These are phyloP conservation scores for Schizosaccharomyces pombe DNA, from an alignment of 805 yeast genomes.

Conservation along the genomic window ASM294v3 CU329670.1:968501-969000, in stretches of 20 bases:
- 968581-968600: not conserved
- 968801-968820: slow-evolving; percentile 85
- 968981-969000: slow-evolving; percentile 98
- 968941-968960: slow-evolving; percentile 98
- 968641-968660: not conserved
- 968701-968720: too few relatives aligned
- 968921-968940: slow-evolving; percentile 91
- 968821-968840: slow-evolving; percentile 94
- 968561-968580: not conserved
- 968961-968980: slow-evolving; percentile 99
- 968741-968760: not conserved
- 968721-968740: too few relatives aligned
- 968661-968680: not conserved
- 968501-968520: not conserved
- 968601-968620: not conserved
- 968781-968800: not conserved
- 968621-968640: not conserved
- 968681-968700: too few relatives aligned
- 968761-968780: not conserved
- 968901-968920: slow-evolving; percentile 85
- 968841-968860: slow-evolving; percentile 99
- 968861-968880: slow-evolving; percentile 97
- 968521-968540: not conserved
- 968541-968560: not conserved
- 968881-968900: slow-evolving; percentile 93